Evolutionary conservation across 2,329 filamentous ascomycete species (phyloP).

Genomic region (Trichoderma brevicompactum): DNA sequence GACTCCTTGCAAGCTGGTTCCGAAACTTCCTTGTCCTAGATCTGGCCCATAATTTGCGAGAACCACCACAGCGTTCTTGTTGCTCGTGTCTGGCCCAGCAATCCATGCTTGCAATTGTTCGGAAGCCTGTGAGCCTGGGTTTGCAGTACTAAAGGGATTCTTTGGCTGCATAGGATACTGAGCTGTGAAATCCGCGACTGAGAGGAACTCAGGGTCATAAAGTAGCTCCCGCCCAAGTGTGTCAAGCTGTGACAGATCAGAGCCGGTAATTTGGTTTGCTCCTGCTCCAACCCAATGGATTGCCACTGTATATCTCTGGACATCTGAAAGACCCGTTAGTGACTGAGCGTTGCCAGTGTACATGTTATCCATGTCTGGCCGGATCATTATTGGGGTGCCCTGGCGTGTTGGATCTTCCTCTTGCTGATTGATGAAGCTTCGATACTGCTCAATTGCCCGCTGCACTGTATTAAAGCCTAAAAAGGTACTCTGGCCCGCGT

Average conservation of each 20-base stretch:
- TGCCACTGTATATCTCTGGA: slow-evolving; percentile 18
- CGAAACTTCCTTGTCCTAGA: slow-evolving; percentile 10
- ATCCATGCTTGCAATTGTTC: slow-evolving; percentile 20
- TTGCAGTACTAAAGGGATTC: slow-evolving; percentile 13
- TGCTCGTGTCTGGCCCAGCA: slow-evolving; percentile 4
- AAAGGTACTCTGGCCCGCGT: background rate
- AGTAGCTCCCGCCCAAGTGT: slow-evolving; percentile 10
- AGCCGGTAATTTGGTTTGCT: slow-evolving; percentile 13
- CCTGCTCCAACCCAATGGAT: slow-evolving; percentile 23
- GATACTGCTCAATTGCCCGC: slow-evolving; percentile 19
- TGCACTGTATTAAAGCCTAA: slow-evolving; percentile 12
- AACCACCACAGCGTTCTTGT: slow-evolving; percentile 19
- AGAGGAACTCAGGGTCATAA: slow-evolving; percentile 1
- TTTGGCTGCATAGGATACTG: slow-evolving; percentile 21
- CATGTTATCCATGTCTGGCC: slow-evolving; percentile 21
- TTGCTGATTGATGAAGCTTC: slow-evolving; percentile 21
- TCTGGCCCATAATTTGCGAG: slow-evolving; percentile 18
- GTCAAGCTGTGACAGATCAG: slow-evolving; percentile 14
- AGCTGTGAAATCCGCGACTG: slow-evolving; percentile 10
- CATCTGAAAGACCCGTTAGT: slow-evolving; percentile 12
- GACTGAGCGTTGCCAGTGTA: slow-evolving; percentile 15
- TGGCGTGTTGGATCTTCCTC: slow-evolving; percentile 22
- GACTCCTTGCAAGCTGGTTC: background rate
- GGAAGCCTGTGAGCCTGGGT: slow-evolving; percentile 13
- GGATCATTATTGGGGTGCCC: slow-evolving; percentile 16